A percentile compares a stretch with the other conserved stretches of the same genome.
phyloP scores from a whole-genome alignment of 345 rosid genomes.

The Anastatica hierochuntica region DNA sequence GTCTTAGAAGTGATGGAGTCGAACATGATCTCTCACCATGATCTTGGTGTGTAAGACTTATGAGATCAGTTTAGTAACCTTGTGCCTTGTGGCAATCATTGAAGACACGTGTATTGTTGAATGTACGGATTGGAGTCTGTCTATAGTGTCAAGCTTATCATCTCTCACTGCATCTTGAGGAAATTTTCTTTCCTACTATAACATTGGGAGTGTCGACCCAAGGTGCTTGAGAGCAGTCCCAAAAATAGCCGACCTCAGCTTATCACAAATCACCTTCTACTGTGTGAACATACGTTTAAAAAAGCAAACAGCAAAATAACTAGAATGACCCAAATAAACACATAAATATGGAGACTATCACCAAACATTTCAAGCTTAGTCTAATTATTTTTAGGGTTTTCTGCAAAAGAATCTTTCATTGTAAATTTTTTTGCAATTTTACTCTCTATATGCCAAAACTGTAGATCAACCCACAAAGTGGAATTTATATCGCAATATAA shows the following conservation, averaged over 20 bases:
- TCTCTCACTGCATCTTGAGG: conserved; percentile 64
- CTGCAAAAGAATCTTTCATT: no score
- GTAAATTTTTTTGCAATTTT: no score
- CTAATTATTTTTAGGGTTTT: no score
- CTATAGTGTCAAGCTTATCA: conserved; percentile 50
- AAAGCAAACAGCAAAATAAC: no score
- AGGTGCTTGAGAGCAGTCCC: conserved; percentile 47
- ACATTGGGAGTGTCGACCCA: conserved; percentile 32
- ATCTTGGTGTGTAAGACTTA: conserved; percentile 51
- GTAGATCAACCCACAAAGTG: no score
- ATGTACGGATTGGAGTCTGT: conserved; percentile 51
- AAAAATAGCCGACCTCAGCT: conserved; percentile 36
- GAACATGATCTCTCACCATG: conserved; percentile 60
- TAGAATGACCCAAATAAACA: no score
- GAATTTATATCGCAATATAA: no score
- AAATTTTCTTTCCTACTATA: conserved; percentile 37
- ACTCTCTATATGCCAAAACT: no score
- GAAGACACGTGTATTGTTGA: conserved; percentile 76
- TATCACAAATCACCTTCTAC: conserved; percentile 47
- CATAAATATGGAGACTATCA: no score
- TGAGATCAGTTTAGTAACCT: conserved; percentile 52
- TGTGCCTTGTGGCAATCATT: conserved; percentile 52
- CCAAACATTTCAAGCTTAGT: no score
- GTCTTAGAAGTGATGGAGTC: conserved; percentile 69
- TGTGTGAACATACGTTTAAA: no score